These are phyloP conservation scores for Vanderwaltozyma polyspora DNA, from an alignment of 805 yeast species.

Conservation along the genomic window DNA sequence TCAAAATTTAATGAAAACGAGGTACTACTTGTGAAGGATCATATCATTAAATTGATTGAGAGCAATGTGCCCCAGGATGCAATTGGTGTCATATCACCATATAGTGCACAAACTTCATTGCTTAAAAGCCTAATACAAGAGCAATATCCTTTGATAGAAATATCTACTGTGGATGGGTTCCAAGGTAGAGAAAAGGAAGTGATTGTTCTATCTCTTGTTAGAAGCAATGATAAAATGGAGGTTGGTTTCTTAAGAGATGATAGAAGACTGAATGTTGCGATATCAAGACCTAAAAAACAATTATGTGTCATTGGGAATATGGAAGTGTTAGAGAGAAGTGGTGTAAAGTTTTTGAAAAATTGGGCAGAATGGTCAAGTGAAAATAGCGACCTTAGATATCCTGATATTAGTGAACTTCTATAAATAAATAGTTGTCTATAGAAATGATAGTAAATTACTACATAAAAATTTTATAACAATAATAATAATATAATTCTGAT, in stretches of 20 bases:
- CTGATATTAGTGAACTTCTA: conserved; percentile 36
- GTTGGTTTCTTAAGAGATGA: conserved; percentile 77
- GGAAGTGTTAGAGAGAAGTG: conserved; percentile 44
- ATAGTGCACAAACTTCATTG: conserved; percentile 70
- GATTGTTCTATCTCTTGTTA: conserved; percentile 66
- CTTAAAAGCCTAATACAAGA: conserved; percentile 38
- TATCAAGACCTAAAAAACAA: conserved; percentile 81
- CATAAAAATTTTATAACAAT: too few species aligned
- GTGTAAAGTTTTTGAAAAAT: conserved; percentile 37
- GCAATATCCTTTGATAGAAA: conserved; percentile 42
- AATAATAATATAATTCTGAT: too few species aligned
- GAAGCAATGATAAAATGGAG: conserved; percentile 60
- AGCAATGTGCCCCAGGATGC: conserved; percentile 42
- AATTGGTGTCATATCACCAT: conserved; percentile 86
- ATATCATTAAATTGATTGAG: conserved; percentile 40
- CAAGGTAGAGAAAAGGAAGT: conserved; percentile 94
- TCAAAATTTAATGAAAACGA: conserved; percentile 78
- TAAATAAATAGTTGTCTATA: conserved; percentile 2
- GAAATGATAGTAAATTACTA: too few species aligned
- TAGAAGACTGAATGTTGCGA: conserved; percentile 82
- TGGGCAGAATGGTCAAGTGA: conserved; percentile 70
- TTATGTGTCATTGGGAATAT: conserved; percentile 79
- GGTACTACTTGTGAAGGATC: conserved; percentile 46
- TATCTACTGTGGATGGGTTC: conserved; percentile 89
- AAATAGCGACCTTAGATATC: conserved; percentile 55